Evolutionary conservation across 2,329 filamentous ascomycete species (phyloP), one percentile per base, ranked within the genome.

Genomic region (Diaporthe citrichinensis): DNA sequence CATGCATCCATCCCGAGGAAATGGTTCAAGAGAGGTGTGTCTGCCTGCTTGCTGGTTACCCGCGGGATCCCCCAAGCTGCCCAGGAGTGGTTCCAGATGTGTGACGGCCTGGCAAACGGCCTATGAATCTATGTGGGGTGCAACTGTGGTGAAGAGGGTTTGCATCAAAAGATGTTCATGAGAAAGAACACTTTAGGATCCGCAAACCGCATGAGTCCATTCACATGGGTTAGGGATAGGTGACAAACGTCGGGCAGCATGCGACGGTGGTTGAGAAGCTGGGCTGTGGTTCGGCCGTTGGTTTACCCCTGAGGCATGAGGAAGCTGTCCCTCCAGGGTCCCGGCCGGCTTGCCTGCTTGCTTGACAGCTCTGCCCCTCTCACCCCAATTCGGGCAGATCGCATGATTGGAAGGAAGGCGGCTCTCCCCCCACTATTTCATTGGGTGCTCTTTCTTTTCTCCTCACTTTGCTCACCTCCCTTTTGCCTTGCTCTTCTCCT

Each of bases 241-340:
- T 17, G 41, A 28, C 23, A 7, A 8, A 31, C 25, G 17, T 2
- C 25, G 59, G 59, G 39, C 17, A 15, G 39, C 41, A 8, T 20
- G 31, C 10, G 28, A 85, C 84, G 72, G 53, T 78, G 71, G 55
- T 59, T 20, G 23, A 25, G 15, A 72, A 20, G 25, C n/a, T 55
- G 53, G 46, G 62, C 44, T 49, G 44, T 28, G n/a, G 51, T 36
- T 49, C 36, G 49, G 39, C 23, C 20, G 69, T 39, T 20, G 23
- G 39, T 20, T 72, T 61, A 72, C 69, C 69, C 55, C 69, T 61
- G 69, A 72, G 71, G 71, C 71, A 36, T 23, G 12, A 51, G 71
- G 28, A 57, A 65, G 58, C 55, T 72, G 41, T 61, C 55, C 28
- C 39, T 41, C 25, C 44, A 51, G 31, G 34, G 31, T n/a, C 44